Evolutionary conservation across 2,329 filamentous ascomycete species (phyloP).

Genomic region (Colletotrichum spaethianum): DNA sequence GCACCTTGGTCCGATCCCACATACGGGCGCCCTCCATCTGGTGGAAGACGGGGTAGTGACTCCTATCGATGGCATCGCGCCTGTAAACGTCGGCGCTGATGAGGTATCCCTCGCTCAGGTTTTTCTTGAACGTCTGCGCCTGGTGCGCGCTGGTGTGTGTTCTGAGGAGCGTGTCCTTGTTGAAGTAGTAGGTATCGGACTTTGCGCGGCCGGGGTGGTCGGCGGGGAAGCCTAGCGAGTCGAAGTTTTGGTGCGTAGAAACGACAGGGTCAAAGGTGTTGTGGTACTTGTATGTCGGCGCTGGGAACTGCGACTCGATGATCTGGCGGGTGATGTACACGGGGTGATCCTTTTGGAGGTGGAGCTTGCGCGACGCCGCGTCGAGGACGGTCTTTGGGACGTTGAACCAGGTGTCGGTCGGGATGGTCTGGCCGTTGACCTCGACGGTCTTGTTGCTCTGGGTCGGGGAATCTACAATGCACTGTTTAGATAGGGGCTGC

Average conservation of each 20-base stretch:
- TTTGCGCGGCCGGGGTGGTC: slow-evolving; percentile 90
- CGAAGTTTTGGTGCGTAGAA: slow-evolving; percentile 89
- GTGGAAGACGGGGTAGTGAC: slow-evolving; percentile 97
- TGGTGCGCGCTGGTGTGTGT: slow-evolving; percentile 98
- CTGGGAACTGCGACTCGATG: slow-evolving; percentile 90
- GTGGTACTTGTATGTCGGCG: slow-evolving; percentile 80
- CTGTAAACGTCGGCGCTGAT: slow-evolving; percentile 96
- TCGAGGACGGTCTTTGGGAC: slow-evolving; percentile 81
- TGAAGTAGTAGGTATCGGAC: slow-evolving; percentile 97
- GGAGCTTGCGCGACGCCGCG: slow-evolving; percentile 83
- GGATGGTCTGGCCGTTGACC: slow-evolving; percentile 75
- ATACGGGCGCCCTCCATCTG: slow-evolving; percentile 97
- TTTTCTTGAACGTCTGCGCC: slow-evolving; percentile 81
- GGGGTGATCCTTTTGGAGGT: slow-evolving; percentile 92
- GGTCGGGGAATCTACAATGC: slow-evolving; percentile 13
- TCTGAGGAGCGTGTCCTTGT: slow-evolving; percentile 84
- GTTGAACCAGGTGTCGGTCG: slow-evolving; percentile 88
- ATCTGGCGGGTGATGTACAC: slow-evolving; percentile 91
- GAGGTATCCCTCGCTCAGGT: slow-evolving; percentile 84
- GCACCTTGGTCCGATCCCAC: slow-evolving; percentile 81
- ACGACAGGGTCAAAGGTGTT: slow-evolving; percentile 88
- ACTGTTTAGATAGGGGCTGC: slow-evolving; percentile 3
- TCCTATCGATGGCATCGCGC: slow-evolving; percentile 93
- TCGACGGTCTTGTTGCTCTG: slow-evolving; percentile 56
- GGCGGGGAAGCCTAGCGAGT: slow-evolving; percentile 90